Evolutionary conservation across 495 filamentous ascomycete species (phyloP).

Genomic region (Amorphotheca resinae): DNA sequence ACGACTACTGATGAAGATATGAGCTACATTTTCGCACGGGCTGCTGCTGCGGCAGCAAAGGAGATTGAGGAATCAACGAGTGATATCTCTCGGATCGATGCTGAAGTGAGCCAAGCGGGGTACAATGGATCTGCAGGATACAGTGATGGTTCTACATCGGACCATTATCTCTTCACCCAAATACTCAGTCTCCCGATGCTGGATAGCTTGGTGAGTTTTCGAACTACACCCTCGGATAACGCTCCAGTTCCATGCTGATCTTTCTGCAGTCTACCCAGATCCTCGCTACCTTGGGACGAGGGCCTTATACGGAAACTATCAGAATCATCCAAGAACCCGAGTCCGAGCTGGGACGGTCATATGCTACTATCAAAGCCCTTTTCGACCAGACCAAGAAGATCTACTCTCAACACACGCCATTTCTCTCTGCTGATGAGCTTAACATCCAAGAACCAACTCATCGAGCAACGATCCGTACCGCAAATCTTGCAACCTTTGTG

Average conservation of each 20-base stretch:
- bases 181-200: constrained; percentile 59
- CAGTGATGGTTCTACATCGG: constrained; percentile 7
- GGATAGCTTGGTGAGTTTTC: constrained; percentile 50
- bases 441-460: constrained; percentile 56
- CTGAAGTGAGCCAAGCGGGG: not conserved
- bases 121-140: not conserved
- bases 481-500: constrained; percentile 78
- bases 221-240: too few species aligned
- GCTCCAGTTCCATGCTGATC: too few species aligned
- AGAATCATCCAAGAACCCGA: constrained; percentile 59
- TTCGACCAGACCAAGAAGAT: constrained; percentile 73
- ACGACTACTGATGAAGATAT: constrained; percentile 6
- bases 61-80: not conserved
- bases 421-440: constrained; percentile 60
- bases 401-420: constrained; percentile 57
- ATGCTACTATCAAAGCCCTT: constrained; percentile 61
- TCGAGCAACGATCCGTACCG: constrained; percentile 66
- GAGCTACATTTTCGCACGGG: constrained; percentile 9
- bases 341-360: constrained; percentile 70
- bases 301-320: constrained; percentile 59
- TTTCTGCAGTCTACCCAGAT: constrained; percentile 52
- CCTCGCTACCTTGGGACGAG: constrained; percentile 53
- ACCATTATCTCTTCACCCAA: constrained; percentile 38
- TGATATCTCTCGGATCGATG: not conserved
- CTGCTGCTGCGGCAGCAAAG: constrained; percentile 7